Percentiles rank a stretch among this genome's conserved stretches.
Conservation (phyloP, 225 moss, liverwort and hornwort genomes). For the Physcomitrellopsis africana region DNA sequence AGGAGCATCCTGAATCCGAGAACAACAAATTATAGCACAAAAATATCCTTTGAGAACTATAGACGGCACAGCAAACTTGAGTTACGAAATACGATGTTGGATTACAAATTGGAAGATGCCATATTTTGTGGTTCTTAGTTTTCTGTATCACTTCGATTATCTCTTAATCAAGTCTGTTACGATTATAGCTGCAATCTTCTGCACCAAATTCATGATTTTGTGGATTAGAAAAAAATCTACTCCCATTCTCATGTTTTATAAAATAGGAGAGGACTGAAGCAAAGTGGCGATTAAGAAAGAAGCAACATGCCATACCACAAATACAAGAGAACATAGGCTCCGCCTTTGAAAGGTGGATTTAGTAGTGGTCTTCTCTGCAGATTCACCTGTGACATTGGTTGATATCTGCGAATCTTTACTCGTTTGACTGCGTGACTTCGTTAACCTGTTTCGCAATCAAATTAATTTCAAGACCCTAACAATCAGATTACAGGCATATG, state of each 20-base stretch:
- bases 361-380: conserved; percentile 26
- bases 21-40: conserved; percentile 5
- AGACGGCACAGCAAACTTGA: neutral
- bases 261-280: neutral
- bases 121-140: neutral
- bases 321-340: conserved; percentile 28
- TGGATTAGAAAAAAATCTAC: neutral
- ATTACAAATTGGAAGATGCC: conserved; percentile 10
- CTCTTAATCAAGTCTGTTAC: neutral
- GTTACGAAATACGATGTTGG: conserved; percentile 7
- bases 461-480: neutral
- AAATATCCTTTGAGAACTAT: neutral
- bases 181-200: neutral
- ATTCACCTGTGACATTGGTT: conserved; percentile 34
- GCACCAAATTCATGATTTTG: neutral
- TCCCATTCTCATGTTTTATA: neutral
- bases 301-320: conserved; percentile 34
- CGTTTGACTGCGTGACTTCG: conserved; percentile 34
- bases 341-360: conserved; percentile 31
- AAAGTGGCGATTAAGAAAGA: neutral
- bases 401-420: conserved; percentile 19
- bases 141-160: neutral
- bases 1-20: conserved; percentile 32
- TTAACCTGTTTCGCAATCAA: conserved; percentile 31
- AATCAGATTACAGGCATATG: neutral